phyloP scores from a whole-genome alignment of 306 rosid genomes.

The Castanea crenata region DNA sequence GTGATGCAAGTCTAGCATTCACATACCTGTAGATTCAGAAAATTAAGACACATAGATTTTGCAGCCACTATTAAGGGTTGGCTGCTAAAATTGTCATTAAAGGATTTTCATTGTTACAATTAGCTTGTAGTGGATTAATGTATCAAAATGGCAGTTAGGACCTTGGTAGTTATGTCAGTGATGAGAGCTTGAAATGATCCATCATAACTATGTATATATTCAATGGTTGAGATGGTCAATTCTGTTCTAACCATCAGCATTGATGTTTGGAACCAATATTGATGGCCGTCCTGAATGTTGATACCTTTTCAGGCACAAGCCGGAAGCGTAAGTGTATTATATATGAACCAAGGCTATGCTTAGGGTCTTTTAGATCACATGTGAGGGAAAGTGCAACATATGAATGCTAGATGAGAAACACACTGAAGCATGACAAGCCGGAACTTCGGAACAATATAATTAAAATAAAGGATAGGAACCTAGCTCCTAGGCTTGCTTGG shows the following conservation, averaged over 20 bases:
- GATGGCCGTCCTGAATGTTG: not conserved
- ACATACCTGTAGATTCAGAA: not conserved
- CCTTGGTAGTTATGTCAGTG: not conserved
- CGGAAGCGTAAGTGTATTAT: not conserved
- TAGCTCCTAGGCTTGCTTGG: no score
- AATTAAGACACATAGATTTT: not conserved
- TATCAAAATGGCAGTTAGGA: not conserved
- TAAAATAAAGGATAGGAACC: no score
- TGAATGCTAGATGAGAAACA: not conserved
- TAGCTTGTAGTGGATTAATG: not conserved
- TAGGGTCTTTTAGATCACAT: not conserved
- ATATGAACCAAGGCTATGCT: not conserved
- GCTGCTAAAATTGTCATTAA: not conserved
- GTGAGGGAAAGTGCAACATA: not conserved
- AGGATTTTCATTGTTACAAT: not conserved
- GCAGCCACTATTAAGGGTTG: not conserved
- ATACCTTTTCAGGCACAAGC: not conserved
- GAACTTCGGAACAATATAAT: no score
- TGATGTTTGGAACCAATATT: not conserved
- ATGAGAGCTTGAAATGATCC: not conserved
- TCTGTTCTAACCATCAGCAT: not conserved
- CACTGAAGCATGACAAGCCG: no score
- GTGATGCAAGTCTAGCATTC: not conserved
- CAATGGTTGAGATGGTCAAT: not conserved
- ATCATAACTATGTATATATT: not conserved